phyloP scores from a whole-genome alignment of 768 basidiomycete species.

The Tylopilus sp. region DNA sequence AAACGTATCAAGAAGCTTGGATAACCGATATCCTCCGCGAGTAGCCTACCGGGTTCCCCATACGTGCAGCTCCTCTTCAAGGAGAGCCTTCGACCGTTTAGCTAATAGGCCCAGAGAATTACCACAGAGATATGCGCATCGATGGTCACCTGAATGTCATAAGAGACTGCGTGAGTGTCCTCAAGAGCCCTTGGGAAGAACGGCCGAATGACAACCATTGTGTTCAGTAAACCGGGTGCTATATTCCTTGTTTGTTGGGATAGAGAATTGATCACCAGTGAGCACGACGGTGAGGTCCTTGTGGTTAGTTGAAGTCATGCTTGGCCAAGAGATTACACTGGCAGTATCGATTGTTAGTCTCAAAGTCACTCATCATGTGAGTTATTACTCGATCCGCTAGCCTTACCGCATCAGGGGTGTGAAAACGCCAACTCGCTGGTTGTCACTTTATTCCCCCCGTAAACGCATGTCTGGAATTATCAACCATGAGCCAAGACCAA shows the following conservation, averaged over 20 bases:
- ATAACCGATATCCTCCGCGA: conserved; percentile 11
- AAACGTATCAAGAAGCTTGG: conserved; percentile 3
- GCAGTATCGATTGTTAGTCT: too few relatives aligned
- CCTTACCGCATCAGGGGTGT: conserved; percentile 14
- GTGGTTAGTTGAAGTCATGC: conserved; percentile 16
- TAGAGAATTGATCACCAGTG: conserved; percentile 50
- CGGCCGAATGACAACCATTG: conserved; percentile 35
- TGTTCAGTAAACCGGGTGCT: conserved; percentile 38
- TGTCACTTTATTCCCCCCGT: neutral
- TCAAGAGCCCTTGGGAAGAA: neutral
- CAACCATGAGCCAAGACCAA: conserved; percentile 13
- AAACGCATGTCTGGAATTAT: neutral
- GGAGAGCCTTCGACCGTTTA: conserved; percentile 64
- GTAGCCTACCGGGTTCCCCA: conserved; percentile 69
- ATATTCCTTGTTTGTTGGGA: conserved; percentile 53
- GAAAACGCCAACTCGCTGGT: neutral
- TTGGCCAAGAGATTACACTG: neutral
- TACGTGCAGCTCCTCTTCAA: conserved; percentile 78
- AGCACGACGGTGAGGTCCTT: conserved; percentile 30
- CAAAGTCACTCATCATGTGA: conserved; percentile 5
- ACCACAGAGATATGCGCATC: conserved; percentile 87
- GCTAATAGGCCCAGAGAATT: conserved; percentile 89
- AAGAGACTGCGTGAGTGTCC: conserved; percentile 13
- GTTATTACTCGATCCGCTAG: conserved; percentile 12
- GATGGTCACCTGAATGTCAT: conserved; percentile 38